Percentiles rank a stretch among this genome's conserved stretches.
These are phyloP conservation scores for Gillenia trifoliata DNA, from an alignment of 306 rosid species.

Conservation along the genomic window DNA sequence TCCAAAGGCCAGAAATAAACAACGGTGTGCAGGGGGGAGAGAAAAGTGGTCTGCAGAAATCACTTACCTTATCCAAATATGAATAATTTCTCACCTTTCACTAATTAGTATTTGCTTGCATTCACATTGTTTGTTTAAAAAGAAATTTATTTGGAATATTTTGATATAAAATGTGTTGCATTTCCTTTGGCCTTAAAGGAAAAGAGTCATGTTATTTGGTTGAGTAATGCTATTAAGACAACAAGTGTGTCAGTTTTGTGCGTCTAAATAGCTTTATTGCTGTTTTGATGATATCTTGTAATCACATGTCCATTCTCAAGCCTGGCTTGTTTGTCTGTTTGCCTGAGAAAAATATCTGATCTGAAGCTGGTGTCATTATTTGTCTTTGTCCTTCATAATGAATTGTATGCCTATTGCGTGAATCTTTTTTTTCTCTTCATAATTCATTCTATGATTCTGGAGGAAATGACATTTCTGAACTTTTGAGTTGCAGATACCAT, in stretches of 20 bases:
- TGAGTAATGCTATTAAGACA: too few relatives aligned
- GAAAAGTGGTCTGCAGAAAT: too few relatives aligned
- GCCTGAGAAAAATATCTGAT: too few relatives aligned
- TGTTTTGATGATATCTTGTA: not conserved
- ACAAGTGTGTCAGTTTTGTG: not conserved
- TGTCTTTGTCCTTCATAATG: not conserved
- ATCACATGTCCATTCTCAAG: not conserved
- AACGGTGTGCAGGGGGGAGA: too few relatives aligned
- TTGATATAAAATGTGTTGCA: not conserved
- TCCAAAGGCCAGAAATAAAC: too few relatives aligned
- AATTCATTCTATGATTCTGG: not conserved
- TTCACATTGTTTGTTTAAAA: not conserved
- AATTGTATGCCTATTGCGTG: not conserved
- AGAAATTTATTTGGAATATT: not conserved
- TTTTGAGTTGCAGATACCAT: slow-evolving; percentile 64
- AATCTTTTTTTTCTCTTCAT: not conserved
- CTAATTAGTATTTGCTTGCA: not conserved
- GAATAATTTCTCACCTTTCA: not conserved
- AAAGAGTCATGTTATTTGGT: not conserved
- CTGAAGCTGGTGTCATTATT: not conserved
- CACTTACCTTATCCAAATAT: not conserved
- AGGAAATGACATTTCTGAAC: slow-evolving; percentile 17
- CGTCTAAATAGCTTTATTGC: too few relatives aligned
- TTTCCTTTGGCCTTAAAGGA: not conserved
- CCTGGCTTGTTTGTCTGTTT: not conserved